Base-by-base conservation (phyloP, 2,329 filamentous ascomycete genomes). In the Coniella vitis region DNA sequence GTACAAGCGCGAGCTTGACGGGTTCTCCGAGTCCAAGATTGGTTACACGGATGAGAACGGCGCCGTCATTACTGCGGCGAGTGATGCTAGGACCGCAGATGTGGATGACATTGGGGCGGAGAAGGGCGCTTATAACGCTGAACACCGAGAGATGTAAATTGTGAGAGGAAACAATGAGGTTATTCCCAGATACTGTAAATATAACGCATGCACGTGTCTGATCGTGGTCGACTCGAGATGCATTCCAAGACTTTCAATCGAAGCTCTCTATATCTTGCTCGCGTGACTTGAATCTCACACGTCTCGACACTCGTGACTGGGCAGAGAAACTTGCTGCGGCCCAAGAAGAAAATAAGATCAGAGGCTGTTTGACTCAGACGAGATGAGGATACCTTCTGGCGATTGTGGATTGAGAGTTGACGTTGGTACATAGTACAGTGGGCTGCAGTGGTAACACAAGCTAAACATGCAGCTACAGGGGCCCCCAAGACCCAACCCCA, bases 1-100 rank as follows among this genome's bases (percentile, higher is more conserved):
- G 3, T 56, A 53, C 46, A 47, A 48, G 42, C 29, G 32, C 20
- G 54, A 56, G 49, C 49, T 83, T 1, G 79, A 81, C 0, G 65
- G 71, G 1, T 87, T 87, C 60, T 69, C 73, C 35, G 67, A 74
- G 46, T 76, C 81, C 1, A 51, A 51, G 52, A 54, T 56, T 25
- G 54, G 52, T 8, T 56, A 56, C 32, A 17, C 40, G 25, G 52
- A 52, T 14, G 54, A 54, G 45, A 31, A 42, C 31, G 45, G 53
- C 20, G 34, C 44, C 19, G 41, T 32, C 32, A 46, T 52, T 25
- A 47, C 42, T 20, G 47, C 47, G 9, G 14, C 47, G 8, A 38
- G 40, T 29, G 45, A 44, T 4, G 45, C 36, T 16, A 45, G 29
- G 32, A 49, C n/a, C 7, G 17, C 25, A 7, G 45, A 32, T 16